Evolutionary conservation across 768 basidiomycete species (phyloP).

Genomic region (Mycena belliarum): DNA sequence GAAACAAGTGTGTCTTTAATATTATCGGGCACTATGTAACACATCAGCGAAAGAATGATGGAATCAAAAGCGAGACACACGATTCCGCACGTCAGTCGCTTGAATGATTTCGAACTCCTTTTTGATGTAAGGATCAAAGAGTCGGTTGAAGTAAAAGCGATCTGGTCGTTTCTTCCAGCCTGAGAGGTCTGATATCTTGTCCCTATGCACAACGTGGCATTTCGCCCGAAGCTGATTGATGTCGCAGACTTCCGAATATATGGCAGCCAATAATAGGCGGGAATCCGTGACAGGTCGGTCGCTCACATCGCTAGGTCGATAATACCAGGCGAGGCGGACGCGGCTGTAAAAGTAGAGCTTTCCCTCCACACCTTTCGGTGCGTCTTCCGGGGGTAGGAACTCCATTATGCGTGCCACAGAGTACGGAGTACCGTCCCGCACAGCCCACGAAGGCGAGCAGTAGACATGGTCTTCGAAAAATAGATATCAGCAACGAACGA

Average conservation of each 20-base stretch:
- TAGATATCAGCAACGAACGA: constrained; percentile 5
- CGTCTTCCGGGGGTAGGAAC: constrained; percentile 81
- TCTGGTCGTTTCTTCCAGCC: constrained; percentile 94
- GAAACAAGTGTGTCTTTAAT: constrained; percentile 75
- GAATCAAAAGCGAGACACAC: constrained; percentile 50
- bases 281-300: constrained; percentile 90
- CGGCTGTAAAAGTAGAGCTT: constrained; percentile 74
- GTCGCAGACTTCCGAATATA: constrained; percentile 96
- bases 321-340: constrained; percentile 94
- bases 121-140: constrained; percentile 98
- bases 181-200: constrained; percentile 91
- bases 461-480: constrained; percentile 87
- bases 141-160: constrained; percentile 92
- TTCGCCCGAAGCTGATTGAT: constrained; percentile 89
- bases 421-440: constrained; percentile 93
- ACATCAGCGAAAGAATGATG: constrained; percentile 21
- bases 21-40: constrained; percentile 68
- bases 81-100: constrained; percentile 81
- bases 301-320: constrained; percentile 94
- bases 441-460: constrained; percentile 89
- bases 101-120: constrained; percentile 96
- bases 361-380: constrained; percentile 63
- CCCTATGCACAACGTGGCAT: constrained; percentile 93
- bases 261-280: constrained; percentile 89
- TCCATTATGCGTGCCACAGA: constrained; percentile 97